A percentile compares a stretch with the other conserved stretches of the same genome.
Conservation (phyloP, 176 grass and related monocot genomes). For the Avena atlantica region DNA sequence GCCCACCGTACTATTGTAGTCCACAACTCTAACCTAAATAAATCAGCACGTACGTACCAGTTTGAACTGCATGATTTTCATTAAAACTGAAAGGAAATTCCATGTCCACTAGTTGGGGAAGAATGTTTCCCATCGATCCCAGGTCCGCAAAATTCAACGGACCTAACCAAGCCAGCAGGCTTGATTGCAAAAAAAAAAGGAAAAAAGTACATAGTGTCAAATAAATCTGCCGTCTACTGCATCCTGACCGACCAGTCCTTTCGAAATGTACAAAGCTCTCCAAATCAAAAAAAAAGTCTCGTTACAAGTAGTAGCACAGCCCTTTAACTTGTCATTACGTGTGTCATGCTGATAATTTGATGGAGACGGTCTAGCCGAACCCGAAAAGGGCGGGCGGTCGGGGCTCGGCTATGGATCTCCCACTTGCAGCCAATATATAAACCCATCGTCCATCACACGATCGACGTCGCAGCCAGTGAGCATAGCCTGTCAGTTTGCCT, state of each 20-base stretch:
- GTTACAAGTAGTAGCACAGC: not conserved
- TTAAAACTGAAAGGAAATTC: not conserved
- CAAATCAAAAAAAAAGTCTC: not conserved
- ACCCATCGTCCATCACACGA: slow-evolving; percentile 5
- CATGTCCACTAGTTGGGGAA: not conserved
- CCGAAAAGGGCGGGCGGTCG: not conserved
- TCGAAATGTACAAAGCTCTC: not conserved
- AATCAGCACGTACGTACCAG: not conserved
- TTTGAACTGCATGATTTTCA: not conserved
- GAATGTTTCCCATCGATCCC: not conserved
- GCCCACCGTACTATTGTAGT: not conserved
- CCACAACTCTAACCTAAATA: not conserved
- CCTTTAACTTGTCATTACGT: not conserved
- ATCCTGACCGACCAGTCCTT: not conserved
- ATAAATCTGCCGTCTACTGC: not conserved
- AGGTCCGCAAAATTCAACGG: not conserved
- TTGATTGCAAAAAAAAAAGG: too few relatives aligned
- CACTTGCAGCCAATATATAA: slow-evolving; percentile 25
- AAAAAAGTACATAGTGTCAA: too few relatives aligned
- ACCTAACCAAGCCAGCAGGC: not conserved
- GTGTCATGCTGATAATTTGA: not conserved
- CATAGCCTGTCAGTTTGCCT: slow-evolving; percentile 21
- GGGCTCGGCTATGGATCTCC: not conserved
- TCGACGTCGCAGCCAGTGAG: not conserved
- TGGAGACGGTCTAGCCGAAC: not conserved